Conservation (phyloP, 2,329 filamentous ascomycete species). For the Metarhizium sp. region DNA sequence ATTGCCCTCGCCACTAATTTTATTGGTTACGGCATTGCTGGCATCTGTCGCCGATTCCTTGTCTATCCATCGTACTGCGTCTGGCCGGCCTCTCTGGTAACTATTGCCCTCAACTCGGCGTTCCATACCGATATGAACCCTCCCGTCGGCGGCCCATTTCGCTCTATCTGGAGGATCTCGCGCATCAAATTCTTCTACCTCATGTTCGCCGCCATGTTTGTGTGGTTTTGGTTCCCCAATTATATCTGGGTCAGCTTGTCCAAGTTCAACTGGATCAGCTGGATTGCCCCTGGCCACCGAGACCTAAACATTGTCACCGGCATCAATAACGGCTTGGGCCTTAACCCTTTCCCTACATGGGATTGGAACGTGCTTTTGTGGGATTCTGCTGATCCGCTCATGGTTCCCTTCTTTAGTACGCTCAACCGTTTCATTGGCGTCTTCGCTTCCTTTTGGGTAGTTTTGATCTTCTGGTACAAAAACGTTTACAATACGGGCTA, state of each 20-base stretch:
- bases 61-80: conserved; percentile 47
- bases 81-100: conserved; percentile 48
- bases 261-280: conserved; percentile 47
- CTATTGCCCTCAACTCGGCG: conserved; percentile 43
- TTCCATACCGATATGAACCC: conserved; percentile 38
- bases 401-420: conserved; percentile 48
- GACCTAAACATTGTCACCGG: conserved; percentile 33
- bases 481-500: conserved; percentile 49
- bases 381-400: conserved; percentile 34
- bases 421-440: conserved; percentile 53
- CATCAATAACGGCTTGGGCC: conserved; percentile 33
- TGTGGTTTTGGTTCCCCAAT: conserved; percentile 51
- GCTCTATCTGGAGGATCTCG: conserved; percentile 34
- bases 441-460: conserved; percentile 43
- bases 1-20: conserved; percentile 47
- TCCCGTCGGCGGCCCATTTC: conserved; percentile 31
- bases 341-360: conserved; percentile 37
- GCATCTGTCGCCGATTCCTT: conserved; percentile 41
- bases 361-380: conserved; percentile 39
- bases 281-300: conserved; percentile 40
- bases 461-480: conserved; percentile 48
- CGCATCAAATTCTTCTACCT: conserved; percentile 42
- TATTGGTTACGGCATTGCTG: conserved; percentile 52
- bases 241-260: conserved; percentile 43
- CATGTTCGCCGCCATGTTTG: conserved; percentile 42